Conservation (phyloP, 2,329 filamentous ascomycete species). For the Calycina herbarum region DNA sequence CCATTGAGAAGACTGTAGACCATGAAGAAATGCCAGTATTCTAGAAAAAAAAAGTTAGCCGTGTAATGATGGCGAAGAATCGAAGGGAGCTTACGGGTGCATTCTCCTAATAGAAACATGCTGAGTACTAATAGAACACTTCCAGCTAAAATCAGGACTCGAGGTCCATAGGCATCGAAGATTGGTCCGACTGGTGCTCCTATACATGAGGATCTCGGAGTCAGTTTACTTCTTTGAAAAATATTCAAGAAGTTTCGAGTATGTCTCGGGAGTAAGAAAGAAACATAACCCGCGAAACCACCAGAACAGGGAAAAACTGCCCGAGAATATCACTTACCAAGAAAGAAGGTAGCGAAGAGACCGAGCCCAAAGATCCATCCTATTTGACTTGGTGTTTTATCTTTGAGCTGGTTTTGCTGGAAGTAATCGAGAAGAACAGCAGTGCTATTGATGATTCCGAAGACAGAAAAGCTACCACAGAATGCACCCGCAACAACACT, state of each 20-base stretch:
- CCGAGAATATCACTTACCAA: no score
- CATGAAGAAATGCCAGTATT: constrained; percentile 71
- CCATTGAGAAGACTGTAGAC: constrained; percentile 64
- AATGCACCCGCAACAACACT: constrained; percentile 67
- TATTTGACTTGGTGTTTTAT: constrained; percentile 57
- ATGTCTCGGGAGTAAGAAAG: no score
- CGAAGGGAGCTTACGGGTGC: constrained; percentile 44
- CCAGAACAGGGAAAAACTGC: no score
- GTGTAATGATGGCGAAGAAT: no score
- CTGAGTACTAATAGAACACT: constrained; percentile 33
- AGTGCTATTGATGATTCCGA: constrained; percentile 64
- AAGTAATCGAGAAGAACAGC: constrained; percentile 65
- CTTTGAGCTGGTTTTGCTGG: constrained; percentile 57
- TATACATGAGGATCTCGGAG: constrained; percentile 28
- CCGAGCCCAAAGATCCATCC: constrained; percentile 63
- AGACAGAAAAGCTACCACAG: constrained; percentile 58
- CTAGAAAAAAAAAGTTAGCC: constrained; percentile 23
- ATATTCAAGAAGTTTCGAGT: no score
- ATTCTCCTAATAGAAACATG: constrained; percentile 57
- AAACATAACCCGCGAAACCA: no score
- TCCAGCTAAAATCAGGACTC: constrained; percentile 37
- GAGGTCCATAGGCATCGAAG: constrained; percentile 66
- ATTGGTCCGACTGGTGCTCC: constrained; percentile 69
- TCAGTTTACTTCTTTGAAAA: no score
- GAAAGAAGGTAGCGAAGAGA: constrained; percentile 68